These are phyloP conservation scores for Phyllosticta citrichinensis DNA, from an alignment of 2,329 filamentous ascomycete species.

Conservation along the genomic window DNA sequence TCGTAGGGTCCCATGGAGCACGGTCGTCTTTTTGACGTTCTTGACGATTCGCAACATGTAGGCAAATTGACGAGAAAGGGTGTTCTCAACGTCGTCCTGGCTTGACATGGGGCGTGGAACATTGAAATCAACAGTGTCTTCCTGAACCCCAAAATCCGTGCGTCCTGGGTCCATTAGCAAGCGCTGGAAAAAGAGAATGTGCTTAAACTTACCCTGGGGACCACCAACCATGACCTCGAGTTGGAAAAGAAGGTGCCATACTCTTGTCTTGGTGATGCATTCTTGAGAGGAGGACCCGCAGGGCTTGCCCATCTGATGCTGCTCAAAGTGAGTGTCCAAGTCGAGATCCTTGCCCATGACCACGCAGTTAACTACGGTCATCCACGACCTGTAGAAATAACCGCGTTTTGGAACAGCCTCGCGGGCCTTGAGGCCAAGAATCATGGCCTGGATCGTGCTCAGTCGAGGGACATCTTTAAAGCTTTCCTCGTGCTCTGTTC, in stretches of 20 bases:
- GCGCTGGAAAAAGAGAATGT: neutral
- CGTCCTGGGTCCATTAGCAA: slow-evolving; percentile 42
- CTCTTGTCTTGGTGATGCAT: slow-evolving; percentile 71
- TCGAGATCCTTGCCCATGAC: slow-evolving; percentile 90
- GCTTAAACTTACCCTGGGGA: slow-evolving; percentile 60
- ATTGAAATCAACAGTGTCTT: slow-evolving; percentile 66
- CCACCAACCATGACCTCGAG: slow-evolving; percentile 89
- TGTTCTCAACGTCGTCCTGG: slow-evolving; percentile 63
- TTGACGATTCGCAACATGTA: slow-evolving; percentile 70
- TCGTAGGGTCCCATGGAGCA: slow-evolving; percentile 62
- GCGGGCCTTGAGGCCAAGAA: slow-evolving; percentile 81
- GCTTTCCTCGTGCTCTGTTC: slow-evolving; percentile 71
- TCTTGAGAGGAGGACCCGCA: slow-evolving; percentile 64
- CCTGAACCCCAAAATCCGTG: slow-evolving; percentile 64
- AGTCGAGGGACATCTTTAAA: slow-evolving; percentile 88
- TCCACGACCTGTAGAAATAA: slow-evolving; percentile 97
- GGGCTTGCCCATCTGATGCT: slow-evolving; percentile 59
- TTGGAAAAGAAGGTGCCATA: slow-evolving; percentile 82
- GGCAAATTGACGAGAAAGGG: slow-evolving; percentile 72
- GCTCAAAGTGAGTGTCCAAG: slow-evolving; percentile 74
- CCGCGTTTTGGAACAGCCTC: slow-evolving; percentile 88
- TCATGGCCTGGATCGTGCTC: slow-evolving; percentile 81
- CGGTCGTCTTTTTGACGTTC: slow-evolving; percentile 68
- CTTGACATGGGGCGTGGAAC: slow-evolving; percentile 54
- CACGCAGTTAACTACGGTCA: slow-evolving; percentile 83